Percentiles rank a stretch among this genome's conserved stretches.
These are phyloP conservation scores for Paracoccidioides brasiliensis DNA, from an alignment of 2,329 filamentous ascomycete species.

Conservation along the genomic window DNA sequence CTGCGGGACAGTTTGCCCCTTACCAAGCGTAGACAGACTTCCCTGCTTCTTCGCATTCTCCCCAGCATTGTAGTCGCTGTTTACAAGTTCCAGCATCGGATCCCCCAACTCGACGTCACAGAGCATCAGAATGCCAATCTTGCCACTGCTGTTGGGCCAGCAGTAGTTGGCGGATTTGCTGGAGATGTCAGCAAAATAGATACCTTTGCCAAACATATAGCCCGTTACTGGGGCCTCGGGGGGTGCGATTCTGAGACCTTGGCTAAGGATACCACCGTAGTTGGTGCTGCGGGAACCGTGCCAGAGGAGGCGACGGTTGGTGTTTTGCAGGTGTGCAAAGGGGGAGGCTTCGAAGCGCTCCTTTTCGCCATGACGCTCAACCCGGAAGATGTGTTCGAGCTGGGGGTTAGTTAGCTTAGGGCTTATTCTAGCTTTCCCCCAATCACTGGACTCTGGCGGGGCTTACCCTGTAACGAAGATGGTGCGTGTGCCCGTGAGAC, in stretches of 20 bases:
- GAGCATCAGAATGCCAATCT: constrained; percentile 61
- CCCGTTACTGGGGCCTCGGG: constrained; percentile 60
- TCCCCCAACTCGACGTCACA: constrained; percentile 74
- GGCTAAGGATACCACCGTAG: constrained; percentile 73
- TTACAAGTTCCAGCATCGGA: constrained; percentile 53
- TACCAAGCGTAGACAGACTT: constrained; percentile 56
- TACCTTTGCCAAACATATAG: constrained; percentile 85
- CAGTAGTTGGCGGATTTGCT: constrained; percentile 77
- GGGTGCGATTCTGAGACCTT: constrained; percentile 81
- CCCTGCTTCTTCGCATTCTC: constrained; percentile 47
- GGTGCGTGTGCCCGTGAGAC: constrained; percentile 56
- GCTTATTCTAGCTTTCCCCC: constrained; percentile 6
- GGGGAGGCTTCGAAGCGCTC: constrained; percentile 51
- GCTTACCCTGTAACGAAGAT: constrained; percentile 27
- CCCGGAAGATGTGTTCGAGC: constrained; percentile 67
- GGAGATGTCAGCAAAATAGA: constrained; percentile 77
- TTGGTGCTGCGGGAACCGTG: constrained; percentile 76
- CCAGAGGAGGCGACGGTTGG: constrained; percentile 68
- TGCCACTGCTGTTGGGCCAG: constrained; percentile 45
- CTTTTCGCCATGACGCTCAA: constrained; percentile 60
- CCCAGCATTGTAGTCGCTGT: constrained; percentile 49
- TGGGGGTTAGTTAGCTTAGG: constrained; percentile 14
- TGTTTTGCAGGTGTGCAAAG: constrained; percentile 40
- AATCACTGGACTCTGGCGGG: not conserved
- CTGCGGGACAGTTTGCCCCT: constrained; percentile 50